Conservation (phyloP, 2,329 filamentous ascomycete genomes). For the Fusarium caatingaense region DNA sequence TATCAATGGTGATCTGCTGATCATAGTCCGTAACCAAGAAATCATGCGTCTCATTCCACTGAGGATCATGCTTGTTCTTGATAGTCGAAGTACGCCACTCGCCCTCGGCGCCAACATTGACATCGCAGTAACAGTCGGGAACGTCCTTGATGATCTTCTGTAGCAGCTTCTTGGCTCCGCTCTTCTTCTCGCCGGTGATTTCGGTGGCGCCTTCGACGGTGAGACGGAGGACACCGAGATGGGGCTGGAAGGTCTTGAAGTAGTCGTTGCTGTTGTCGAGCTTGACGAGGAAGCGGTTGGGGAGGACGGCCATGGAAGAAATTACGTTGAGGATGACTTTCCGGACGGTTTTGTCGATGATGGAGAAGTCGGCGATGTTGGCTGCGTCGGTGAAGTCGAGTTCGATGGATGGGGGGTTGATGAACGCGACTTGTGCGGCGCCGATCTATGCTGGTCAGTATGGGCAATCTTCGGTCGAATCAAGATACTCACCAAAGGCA, state of each 20-base stretch:
- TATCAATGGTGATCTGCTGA: conserved; percentile 39
- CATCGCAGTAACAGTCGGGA: conserved; percentile 43
- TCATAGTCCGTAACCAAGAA: conserved; percentile 44
- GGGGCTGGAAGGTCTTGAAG: conserved; percentile 45
- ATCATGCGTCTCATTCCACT: conserved; percentile 45
- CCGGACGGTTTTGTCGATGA: conserved; percentile 41
- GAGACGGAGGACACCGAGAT: conserved; percentile 42
- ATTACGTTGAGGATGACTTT: conserved; percentile 44
- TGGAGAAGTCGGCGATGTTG: conserved; percentile 41
- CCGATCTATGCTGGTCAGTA: conserved; percentile 31
- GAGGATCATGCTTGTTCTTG: conserved; percentile 43
- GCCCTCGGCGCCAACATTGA: conserved; percentile 39
- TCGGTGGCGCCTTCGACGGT: conserved; percentile 39
- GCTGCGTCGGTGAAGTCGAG: conserved; percentile 45
- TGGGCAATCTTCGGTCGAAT: not conserved
- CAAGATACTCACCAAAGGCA: conserved; percentile 33
- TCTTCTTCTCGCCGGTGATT: conserved; percentile 41
- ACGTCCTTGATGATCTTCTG: conserved; percentile 42
- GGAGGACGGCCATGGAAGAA: conserved; percentile 43
- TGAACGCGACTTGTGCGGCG: conserved; percentile 43
- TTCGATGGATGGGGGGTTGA: conserved; percentile 42
- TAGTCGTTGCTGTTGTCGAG: conserved; percentile 45
- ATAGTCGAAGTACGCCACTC: conserved; percentile 43
- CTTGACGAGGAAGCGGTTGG: conserved; percentile 45
- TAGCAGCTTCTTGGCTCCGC: conserved; percentile 36